These are phyloP conservation scores for Apostasia ramifera DNA, from an alignment of 106 monocot genomes.

Conservation along the genomic window DNA sequence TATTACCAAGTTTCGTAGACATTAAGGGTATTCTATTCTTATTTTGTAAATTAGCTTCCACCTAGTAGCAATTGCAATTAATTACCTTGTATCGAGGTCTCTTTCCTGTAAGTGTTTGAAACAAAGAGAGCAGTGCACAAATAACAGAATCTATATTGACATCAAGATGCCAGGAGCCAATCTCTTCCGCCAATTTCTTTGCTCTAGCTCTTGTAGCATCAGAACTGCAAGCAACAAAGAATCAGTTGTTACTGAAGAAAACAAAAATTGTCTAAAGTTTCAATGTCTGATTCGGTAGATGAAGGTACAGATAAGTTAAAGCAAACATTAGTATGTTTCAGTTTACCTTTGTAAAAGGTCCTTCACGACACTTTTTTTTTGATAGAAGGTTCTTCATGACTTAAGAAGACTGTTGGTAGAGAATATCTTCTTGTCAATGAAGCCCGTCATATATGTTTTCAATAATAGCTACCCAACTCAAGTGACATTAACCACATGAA, in stretches of 20 bases:
- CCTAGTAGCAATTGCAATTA: background rate
- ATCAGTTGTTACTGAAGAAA: background rate
- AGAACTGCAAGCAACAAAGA: slow-evolving; percentile 46
- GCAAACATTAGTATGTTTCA: too few species aligned
- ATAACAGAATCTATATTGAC: slow-evolving; percentile 69
- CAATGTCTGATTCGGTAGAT: too few species aligned
- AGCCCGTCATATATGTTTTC: background rate
- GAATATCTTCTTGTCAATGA: background rate
- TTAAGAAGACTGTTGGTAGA: background rate
- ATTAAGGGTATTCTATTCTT: too few species aligned
- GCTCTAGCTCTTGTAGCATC: slow-evolving; percentile 78
- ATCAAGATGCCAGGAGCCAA: slow-evolving; percentile 91
- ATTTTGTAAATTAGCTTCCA: too few species aligned
- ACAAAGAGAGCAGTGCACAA: slow-evolving; percentile 72
- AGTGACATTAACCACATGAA: too few species aligned
- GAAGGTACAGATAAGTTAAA: too few species aligned
- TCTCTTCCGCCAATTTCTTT: slow-evolving; percentile 78
- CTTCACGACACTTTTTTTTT: too few species aligned
- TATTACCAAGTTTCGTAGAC: background rate
- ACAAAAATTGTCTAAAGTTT: background rate
- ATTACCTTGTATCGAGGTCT: slow-evolving; percentile 75
- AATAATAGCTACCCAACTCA: too few species aligned
- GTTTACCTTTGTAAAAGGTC: too few species aligned
- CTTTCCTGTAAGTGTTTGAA: slow-evolving; percentile 75
- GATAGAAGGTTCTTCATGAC: background rate